Percentiles rank a stretch among this genome's conserved stretches.
These are phyloP conservation scores for Penicillium vulpinum DNA, from an alignment of 2,329 filamentous ascomycete genomes.

Conservation along the genomic window DNA sequence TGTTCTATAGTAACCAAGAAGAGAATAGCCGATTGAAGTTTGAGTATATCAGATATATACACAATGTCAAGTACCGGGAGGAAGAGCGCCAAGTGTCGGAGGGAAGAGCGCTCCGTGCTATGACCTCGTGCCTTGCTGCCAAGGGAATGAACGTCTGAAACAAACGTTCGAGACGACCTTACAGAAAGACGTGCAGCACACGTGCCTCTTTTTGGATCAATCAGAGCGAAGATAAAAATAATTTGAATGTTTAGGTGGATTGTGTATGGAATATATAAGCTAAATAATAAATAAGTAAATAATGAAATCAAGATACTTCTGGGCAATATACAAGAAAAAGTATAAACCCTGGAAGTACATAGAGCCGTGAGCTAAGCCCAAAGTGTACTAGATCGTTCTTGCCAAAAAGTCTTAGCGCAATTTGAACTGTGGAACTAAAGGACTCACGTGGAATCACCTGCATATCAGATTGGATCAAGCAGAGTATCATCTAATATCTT, in stretches of 20 bases:
- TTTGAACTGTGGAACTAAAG: background rate
- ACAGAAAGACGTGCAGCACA: constrained; percentile 4
- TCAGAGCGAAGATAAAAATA: background rate
- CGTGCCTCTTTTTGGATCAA: constrained; percentile 3
- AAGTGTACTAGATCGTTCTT: constrained; percentile 2
- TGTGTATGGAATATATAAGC: too few species aligned
- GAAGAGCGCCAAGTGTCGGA: too few species aligned
- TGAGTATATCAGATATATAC: background rate
- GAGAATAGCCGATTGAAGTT: background rate
- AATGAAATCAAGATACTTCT: too few species aligned
- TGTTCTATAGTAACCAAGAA: background rate
- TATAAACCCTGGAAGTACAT: background rate
- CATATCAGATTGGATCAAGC: constrained; percentile 17
- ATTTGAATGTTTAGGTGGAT: too few species aligned
- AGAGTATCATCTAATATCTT: too few species aligned
- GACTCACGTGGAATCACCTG: constrained; percentile 14
- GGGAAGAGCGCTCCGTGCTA: background rate
- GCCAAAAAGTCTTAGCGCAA: background rate
- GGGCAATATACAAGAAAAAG: too few species aligned
- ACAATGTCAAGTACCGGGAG: background rate
- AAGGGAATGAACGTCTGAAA: too few species aligned
- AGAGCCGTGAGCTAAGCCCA: background rate
- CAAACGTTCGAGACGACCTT: constrained; percentile 4
- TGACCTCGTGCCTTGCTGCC: constrained; percentile 7
- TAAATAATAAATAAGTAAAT: too few species aligned